A percentile compares a stretch with the other conserved stretches of the same genome.
Evolutionary conservation across 768 basidiomycete genomes (phyloP).

Genomic region (Tricholoma furcatifolium): DNA sequence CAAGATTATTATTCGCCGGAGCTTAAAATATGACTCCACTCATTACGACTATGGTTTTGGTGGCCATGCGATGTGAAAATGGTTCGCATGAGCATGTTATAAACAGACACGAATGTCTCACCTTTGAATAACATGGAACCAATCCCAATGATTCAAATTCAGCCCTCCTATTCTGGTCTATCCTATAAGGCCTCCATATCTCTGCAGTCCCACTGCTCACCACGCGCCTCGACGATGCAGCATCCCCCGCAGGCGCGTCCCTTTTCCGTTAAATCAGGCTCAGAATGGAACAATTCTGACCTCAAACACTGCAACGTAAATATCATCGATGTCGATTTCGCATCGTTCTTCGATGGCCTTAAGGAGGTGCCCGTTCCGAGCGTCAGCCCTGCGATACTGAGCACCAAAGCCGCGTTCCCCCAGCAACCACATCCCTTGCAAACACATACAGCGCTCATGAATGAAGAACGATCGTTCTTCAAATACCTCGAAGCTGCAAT

Average conservation of each 20-base stretch:
- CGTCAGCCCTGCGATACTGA: constrained; percentile 12
- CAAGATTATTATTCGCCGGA: no score
- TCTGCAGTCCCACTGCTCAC: neutral
- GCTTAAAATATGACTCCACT: no score
- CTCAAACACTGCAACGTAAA: constrained; percentile 12
- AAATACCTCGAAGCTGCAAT: constrained; percentile 14
- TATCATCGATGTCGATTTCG: constrained; percentile 11
- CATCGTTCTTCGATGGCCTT: constrained; percentile 13
- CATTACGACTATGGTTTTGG: no score
- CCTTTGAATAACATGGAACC: neutral
- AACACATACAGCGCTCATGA: constrained; percentile 10
- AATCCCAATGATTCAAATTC: neutral
- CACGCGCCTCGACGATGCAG: neutral
- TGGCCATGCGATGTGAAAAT: no score
- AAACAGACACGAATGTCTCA: neutral
- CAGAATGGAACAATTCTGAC: constrained; percentile 16
- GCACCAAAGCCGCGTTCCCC: constrained; percentile 4
- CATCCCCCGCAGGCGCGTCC: neutral
- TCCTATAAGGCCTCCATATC: constrained; percentile 1
- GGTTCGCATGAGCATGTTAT: neutral
- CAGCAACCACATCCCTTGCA: neutral
- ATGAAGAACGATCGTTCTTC: constrained; percentile 17
- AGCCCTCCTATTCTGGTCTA: neutral
- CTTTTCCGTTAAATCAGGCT: constrained; percentile 9
- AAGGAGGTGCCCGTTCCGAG: constrained; percentile 4